phyloP scores from a whole-genome alignment of 2,329 filamentous ascomycete genomes.

The Apiospora saccharicola region DNA sequence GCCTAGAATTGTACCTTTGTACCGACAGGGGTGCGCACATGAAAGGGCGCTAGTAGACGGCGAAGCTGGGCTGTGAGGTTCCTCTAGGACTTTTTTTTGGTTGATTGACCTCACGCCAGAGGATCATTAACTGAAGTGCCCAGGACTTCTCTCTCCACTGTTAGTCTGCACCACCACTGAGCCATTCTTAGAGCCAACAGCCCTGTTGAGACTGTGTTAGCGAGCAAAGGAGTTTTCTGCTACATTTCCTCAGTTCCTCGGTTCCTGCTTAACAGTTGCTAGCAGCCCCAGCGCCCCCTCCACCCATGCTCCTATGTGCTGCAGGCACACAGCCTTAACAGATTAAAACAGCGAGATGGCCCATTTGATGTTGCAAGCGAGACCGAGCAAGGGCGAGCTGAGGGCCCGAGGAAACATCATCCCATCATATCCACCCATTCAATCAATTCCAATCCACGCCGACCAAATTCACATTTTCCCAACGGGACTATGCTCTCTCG shows the following conservation, averaged over 20 bases:
- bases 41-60: background rate
- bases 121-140: background rate
- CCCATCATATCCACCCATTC: background rate
- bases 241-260: background rate
- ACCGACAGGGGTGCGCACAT: constrained; percentile 1
- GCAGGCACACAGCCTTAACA: constrained; percentile 19
- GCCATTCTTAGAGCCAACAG: constrained; percentile 1
- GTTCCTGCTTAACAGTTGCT: background rate
- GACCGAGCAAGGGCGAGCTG: background rate
- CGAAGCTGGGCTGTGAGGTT: constrained; percentile 18
- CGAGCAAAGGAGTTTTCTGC: background rate
- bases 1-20: constrained; percentile 20
- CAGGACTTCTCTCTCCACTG: background rate
- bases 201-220: background rate
- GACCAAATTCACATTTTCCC: background rate
- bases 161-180: background rate
- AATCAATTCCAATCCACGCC: background rate
- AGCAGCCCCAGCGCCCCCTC: background rate
- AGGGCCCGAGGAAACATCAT: background rate
- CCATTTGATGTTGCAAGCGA: constrained; percentile 1
- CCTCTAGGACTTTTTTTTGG: constrained; percentile 11
- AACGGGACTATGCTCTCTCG: constrained; percentile 6
- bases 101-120: background rate
- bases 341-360: background rate
- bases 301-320: background rate